Evolutionary conservation across 2,329 filamentous ascomycete species (phyloP), one percentile per base, ranked within the genome.

Genomic region (Diplodia scrobiculata): DNA sequence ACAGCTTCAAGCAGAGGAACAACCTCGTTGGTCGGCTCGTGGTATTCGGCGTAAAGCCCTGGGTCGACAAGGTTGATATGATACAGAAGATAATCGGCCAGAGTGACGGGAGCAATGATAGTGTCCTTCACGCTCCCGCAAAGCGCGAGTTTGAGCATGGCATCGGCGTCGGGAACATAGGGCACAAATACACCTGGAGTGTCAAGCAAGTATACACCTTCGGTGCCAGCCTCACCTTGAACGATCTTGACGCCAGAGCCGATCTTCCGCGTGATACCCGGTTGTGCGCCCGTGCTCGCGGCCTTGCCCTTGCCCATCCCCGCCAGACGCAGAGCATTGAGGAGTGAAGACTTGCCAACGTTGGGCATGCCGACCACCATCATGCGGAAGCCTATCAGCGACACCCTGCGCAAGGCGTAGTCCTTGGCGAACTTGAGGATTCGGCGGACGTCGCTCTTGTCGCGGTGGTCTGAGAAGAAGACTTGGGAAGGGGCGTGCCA

Each of bases 321-420:
- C 19, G 84, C 81, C 48, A 83, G 85, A 21, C 95, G 89, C 58
- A 98, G 84, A 17, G 88, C 86, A 77, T 99, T 99, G 50, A 99
- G 86, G n/a, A 99, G 83, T 1, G 93, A 92, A 54, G 91, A 96
- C 79, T 99, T 99, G 41, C 95, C 95, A 0, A 97, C 91, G 75
- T 99, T 99, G 41, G 95, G 95, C 93, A 99, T 97, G 65, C 95
- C 95, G 14, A 98, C 93, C 0, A 98, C 86, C 76, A 99, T 85
- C 66, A 92, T 86, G 58, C 92, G 87, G 71, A 92, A 85, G n/a
- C 92, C 93, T 7, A 91, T 88, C n/a, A 98, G 79, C 25, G 85
- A 86, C 34, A 77, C 75, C 29, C 70, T 70, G 65, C 78, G 74
- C n/a, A 73, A 69, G 27, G 84, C 84, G 68, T 84, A 80, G 3